Conservation (phyloP, 257 asterid species). For the Haberlea rhodopensis region DNA sequence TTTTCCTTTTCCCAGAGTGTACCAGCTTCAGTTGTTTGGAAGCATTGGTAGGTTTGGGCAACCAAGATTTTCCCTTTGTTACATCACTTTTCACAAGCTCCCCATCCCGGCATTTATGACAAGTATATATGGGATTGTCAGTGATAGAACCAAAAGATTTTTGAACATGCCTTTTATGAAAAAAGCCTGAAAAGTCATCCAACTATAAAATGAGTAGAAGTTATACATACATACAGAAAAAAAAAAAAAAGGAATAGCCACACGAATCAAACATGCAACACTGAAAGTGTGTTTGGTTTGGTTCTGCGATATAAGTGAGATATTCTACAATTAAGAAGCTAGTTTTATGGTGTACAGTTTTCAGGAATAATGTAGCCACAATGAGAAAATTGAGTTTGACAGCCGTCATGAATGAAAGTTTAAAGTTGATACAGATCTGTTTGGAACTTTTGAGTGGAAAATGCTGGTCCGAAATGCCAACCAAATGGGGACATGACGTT, state of each 20-base stretch:
- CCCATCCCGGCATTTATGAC: slow-evolving; percentile 59
- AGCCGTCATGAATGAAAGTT: too few species aligned
- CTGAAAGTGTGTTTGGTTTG: too few species aligned
- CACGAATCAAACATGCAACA: slow-evolving; percentile 18
- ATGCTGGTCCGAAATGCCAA: too few species aligned
- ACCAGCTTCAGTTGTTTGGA: slow-evolving; percentile 40
- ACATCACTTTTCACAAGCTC: slow-evolving; percentile 36
- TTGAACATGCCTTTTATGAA: slow-evolving; percentile 69
- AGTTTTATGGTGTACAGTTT: too few species aligned
- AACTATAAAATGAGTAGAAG: slow-evolving; percentile 23
- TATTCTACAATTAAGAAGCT: too few species aligned
- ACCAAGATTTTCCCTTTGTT: slow-evolving; percentile 34
- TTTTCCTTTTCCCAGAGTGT: slow-evolving; percentile 42
- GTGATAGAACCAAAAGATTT: slow-evolving; percentile 48
- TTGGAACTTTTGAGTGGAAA: too few species aligned
- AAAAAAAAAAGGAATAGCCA: slow-evolving; percentile 15
- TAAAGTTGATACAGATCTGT: too few species aligned
- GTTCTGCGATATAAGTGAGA: too few species aligned
- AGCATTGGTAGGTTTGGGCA: slow-evolving; percentile 38
- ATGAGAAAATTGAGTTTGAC: too few species aligned
- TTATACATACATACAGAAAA: slow-evolving; percentile 19
- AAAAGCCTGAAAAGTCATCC: slow-evolving; percentile 54
- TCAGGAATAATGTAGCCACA: too few species aligned
- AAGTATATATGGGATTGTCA: slow-evolving; percentile 46
- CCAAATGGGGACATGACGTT: too few species aligned